Evolutionary conservation across 2,329 filamentous ascomycete species (phyloP).

Genomic region (Knoxdaviesia capensis): DNA sequence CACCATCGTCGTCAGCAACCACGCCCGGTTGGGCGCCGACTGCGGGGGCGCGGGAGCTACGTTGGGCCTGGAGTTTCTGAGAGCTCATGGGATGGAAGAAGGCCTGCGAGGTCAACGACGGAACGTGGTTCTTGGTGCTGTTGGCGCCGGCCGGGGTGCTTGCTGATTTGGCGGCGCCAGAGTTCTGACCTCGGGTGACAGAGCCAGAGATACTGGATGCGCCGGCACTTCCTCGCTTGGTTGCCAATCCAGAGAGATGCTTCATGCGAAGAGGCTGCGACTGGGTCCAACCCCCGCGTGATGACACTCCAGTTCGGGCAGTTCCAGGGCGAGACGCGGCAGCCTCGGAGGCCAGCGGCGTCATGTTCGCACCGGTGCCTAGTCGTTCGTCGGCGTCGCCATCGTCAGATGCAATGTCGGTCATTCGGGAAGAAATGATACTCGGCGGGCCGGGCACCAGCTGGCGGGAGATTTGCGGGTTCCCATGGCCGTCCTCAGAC

Average conservation of each 20-base stretch:
- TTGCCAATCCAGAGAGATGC: conserved; percentile 18
- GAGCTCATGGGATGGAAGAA: conserved; percentile 97
- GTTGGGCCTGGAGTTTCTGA: conserved; percentile 78
- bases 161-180: conserved; percentile 18
- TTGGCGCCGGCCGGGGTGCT: conserved; percentile 27
- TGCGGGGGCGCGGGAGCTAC: conserved; percentile 17
- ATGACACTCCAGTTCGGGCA: conserved; percentile 28
- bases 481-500: no score
- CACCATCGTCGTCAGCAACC: no score
- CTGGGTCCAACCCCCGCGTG: conserved; percentile 30
- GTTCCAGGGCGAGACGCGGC: conserved; percentile 30
- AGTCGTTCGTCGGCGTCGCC: conserved; percentile 14
- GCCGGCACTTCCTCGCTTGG: conserved; percentile 19
- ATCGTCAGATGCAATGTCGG: conserved; percentile 39
- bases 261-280: conserved; percentile 35
- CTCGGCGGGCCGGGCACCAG: conserved; percentile 33
- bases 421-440: conserved; percentile 54
- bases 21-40: no score
- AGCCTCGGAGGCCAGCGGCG: conserved; percentile 17
- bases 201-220: not conserved
- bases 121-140: conserved; percentile 67
- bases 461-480: conserved; percentile 19
- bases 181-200: not conserved
- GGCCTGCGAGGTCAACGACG: conserved; percentile 69
- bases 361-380: not conserved